A percentile compares a stretch with the other conserved stretches of the same genome.
Evolutionary conservation across 148 eudicot genomes (phyloP).

Genomic region (Vaccinium macrocarpon): DNA sequence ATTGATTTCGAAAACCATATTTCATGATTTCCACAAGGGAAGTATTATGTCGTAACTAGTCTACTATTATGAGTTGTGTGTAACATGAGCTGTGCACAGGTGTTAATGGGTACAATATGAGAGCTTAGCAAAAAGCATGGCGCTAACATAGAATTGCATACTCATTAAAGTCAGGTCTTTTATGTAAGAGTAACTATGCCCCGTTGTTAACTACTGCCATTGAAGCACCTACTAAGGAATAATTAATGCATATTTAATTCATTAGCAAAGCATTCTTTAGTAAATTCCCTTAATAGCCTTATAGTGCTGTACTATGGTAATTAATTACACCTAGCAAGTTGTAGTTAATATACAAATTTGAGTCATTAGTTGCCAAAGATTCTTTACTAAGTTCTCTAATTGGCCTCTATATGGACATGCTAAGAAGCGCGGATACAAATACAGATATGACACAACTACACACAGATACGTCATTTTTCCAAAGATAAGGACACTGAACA

Average conservation of each 20-base stretch:
- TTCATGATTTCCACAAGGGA: neutral
- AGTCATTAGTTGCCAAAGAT: neutral
- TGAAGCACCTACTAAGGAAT: neutral
- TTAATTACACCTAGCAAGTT: neutral
- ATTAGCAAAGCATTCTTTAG: neutral
- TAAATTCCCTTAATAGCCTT: neutral
- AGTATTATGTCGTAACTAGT: neutral
- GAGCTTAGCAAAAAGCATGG: neutral
- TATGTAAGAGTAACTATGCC: neutral
- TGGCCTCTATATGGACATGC: neutral
- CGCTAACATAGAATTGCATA: neutral
- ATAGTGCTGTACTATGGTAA: neutral
- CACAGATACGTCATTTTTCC: neutral
- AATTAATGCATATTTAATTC: slow-evolving; percentile 5
- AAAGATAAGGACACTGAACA: neutral
- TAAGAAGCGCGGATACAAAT: neutral
- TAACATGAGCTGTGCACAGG: neutral
- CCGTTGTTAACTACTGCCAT: neutral
- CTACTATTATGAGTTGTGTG: neutral
- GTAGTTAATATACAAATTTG: neutral
- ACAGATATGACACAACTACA: neutral
- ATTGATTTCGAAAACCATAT: neutral
- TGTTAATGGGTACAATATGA: neutral
- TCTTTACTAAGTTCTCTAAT: neutral
- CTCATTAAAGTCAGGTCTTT: neutral